Evolutionary conservation across 1,284 basidiomycete genomes (phyloP), one percentile per base, ranked within the genome.

Genomic region (Cryptococcus depauperatus): DNA sequence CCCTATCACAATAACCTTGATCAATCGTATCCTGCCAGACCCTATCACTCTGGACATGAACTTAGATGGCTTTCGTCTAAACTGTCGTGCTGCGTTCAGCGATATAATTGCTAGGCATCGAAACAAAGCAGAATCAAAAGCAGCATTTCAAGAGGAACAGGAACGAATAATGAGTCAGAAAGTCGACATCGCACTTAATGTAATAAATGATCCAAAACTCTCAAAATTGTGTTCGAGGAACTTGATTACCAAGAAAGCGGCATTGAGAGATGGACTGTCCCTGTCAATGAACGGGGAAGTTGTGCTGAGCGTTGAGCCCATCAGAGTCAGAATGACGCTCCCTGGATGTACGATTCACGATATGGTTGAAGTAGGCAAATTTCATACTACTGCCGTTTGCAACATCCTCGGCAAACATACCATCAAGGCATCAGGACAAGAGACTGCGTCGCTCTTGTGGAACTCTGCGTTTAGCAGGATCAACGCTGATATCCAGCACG

Each of bases 401-500:
- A 56, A 62, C 29, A 45, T 67, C 7, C 51, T 51, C 0, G 66
- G 60, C 13, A 25, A 46, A 9, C 41, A 37, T 8, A 35, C 41
- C 8, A 22, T 53, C 3, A 25, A 41, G 9, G 33, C 32, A 1
- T 47, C 51, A 8, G 59, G 55, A 2, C 25, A 10, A 5, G 63
- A 69, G 32, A 38, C 40, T 5, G 37, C 55, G 23, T n/a, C 35
- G 1, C 50, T 69, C 19, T 52, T 57, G 14, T 46, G 43, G 9
- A 34, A 49, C 0, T 80, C 84, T 0, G 47, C 77, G 11, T 74
- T 78, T 29, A 55, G 76, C 1, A 75, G 81, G 35, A 53, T 80
- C 22, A 74, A 77, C 47, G 62, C 76, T 29, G 72, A 74, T 9
- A 73, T 80, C 7, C 84, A 87, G 52, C 77, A 77, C 4, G 64